phyloP scores from a whole-genome alignment of 306 rosid genomes.

The Bauhinia variegata region DNA sequence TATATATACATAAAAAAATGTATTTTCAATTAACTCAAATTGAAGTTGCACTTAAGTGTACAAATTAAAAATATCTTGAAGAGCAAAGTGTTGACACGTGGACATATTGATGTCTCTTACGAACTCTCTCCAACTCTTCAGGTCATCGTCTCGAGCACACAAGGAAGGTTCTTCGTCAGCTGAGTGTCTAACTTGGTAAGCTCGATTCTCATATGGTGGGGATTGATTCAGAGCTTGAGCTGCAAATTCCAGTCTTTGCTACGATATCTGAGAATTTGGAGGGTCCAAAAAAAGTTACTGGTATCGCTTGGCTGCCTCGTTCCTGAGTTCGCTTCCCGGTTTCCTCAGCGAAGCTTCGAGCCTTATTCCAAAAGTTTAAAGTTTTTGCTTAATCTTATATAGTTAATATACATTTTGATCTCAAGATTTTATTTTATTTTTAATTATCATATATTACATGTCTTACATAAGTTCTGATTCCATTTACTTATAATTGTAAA shows the following conservation, averaged over 20 bases:
- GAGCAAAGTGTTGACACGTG: conserved; percentile 65
- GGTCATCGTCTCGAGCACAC: conserved; percentile 31
- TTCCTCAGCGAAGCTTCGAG: conserved; percentile 72
- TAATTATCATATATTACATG: no score
- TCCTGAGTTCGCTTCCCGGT: conserved; percentile 56
- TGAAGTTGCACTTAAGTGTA: not conserved
- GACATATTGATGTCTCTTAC: conserved; percentile 61
- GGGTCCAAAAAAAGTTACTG: conserved; percentile 42
- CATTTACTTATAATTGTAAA: no score
- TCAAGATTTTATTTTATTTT: no score
- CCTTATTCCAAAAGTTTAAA: conserved; percentile 69
- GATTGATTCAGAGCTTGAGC: conserved; percentile 69
- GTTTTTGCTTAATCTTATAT: no score
- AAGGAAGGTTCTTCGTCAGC: conserved; percentile 35
- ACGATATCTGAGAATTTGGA: conserved; percentile 45
- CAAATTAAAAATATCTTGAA: conserved; percentile 43
- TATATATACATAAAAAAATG: no score
- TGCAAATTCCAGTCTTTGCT: conserved; percentile 57
- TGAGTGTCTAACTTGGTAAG: conserved; percentile 45
- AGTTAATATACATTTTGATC: no score
- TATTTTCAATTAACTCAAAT: no score
- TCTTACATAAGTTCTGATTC: no score
- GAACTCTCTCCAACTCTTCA: conserved; percentile 67
- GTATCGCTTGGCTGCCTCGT: conserved; percentile 41
- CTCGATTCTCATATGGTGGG: conserved; percentile 42